A percentile compares a stretch with the other conserved stretches of the same genome.
These are phyloP conservation scores for Carnegiea gigantea DNA, from an alignment of 179 eudicot genomes.

Conservation along the genomic window DNA sequence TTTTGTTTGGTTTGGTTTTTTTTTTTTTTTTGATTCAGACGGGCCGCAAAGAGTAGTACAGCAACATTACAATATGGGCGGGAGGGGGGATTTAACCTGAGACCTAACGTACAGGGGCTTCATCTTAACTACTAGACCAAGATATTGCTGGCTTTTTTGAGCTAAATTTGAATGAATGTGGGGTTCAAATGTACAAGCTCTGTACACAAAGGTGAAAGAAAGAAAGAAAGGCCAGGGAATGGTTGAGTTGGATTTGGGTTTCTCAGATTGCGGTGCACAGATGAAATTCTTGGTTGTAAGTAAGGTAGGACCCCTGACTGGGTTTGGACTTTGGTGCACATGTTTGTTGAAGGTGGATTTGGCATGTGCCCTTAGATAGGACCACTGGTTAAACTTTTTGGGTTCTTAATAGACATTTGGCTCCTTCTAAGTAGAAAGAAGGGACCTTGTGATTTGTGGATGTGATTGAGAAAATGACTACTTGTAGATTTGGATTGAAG, in stretches of 20 bases:
- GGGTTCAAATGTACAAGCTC: neutral
- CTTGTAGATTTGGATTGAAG: neutral
- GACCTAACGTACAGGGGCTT: no score
- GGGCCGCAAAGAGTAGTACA: no score
- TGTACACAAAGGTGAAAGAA: neutral
- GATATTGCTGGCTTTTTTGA: neutral
- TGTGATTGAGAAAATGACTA: neutral
- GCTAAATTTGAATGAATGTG: neutral
- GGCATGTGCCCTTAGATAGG: neutral
- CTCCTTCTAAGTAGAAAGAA: neutral
- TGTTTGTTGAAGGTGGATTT: neutral
- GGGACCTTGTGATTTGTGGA: neutral
- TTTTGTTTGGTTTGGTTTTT: no score
- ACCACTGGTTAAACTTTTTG: slow-evolving; percentile 4
- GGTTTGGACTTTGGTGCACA: neutral
- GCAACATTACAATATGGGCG: no score
- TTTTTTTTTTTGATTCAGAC: no score
- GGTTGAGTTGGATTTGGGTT: neutral
- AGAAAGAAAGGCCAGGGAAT: neutral
- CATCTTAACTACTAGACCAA: no score
- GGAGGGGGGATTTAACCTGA: no score
- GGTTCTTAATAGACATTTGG: neutral
- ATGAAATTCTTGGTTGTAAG: neutral
- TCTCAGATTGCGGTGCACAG: neutral
- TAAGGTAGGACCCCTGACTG: neutral